Conservation (phyloP, 2,329 filamentous ascomycete genomes). For the Decorospora gaudefroyi region DNA sequence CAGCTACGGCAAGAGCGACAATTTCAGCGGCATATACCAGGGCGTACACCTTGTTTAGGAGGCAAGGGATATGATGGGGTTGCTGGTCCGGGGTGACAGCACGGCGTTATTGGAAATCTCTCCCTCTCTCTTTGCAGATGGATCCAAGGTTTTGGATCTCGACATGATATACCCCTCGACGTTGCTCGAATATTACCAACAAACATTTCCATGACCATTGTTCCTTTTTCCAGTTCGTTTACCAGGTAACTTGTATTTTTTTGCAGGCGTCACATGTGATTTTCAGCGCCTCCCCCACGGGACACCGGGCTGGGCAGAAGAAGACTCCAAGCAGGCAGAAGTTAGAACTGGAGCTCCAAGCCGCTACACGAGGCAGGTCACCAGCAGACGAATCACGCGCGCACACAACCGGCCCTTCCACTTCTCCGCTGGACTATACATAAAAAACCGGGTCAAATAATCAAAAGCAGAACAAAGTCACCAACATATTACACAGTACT, state of each 20-base stretch:
- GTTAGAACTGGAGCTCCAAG: slow-evolving; percentile 5
- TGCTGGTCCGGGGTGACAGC: slow-evolving; percentile 25
- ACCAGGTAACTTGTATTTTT: not conserved
- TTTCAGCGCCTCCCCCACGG: not conserved
- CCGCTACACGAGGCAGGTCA: slow-evolving; percentile 2
- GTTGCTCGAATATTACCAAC: slow-evolving; percentile 10
- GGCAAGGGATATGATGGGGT: slow-evolving; percentile 11
- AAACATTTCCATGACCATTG: not conserved
- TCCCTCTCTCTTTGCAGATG: slow-evolving; percentile 2
- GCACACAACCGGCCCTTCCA: not conserved
- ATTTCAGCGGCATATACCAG: slow-evolving; percentile 32
- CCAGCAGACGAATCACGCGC: not conserved
- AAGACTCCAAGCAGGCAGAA: slow-evolving; percentile 10
- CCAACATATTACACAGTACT: too few species aligned
- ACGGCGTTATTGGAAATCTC: slow-evolving; percentile 23
- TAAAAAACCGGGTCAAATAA: too few species aligned
- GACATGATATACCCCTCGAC: slow-evolving; percentile 33
- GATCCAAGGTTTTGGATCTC: slow-evolving; percentile 7
- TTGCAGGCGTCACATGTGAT: too few species aligned
- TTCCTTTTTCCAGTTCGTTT: not conserved
- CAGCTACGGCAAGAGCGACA: slow-evolving; percentile 15
- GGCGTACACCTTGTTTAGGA: slow-evolving; percentile 17
- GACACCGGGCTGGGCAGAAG: not conserved
- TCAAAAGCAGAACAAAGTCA: too few species aligned
- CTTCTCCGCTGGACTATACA: too few species aligned